Evolutionary conservation across 2,329 filamentous ascomycete species (phyloP), one percentile per base, ranked within the genome.

Genomic region (Sporothrix variecibatus): DNA sequence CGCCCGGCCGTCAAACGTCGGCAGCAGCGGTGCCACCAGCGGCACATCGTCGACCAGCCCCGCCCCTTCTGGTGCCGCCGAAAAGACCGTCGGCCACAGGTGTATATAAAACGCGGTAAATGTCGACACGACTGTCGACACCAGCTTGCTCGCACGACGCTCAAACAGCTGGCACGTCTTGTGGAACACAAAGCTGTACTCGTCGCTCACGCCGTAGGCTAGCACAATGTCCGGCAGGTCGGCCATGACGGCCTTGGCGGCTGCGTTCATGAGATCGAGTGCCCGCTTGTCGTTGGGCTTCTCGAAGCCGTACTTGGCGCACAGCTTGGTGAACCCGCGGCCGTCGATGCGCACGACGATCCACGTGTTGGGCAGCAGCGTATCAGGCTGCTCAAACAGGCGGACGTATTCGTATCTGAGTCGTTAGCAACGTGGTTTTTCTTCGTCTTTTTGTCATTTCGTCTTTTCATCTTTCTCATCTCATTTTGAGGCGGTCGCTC

Each of bases 311-410:
- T 98, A 96, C 82, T 92, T 93, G 76, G 90, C 87, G 75, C 94
- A 95, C 78, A 98, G 90, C 94, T 97, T 98, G 79, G 95, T 96
- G 83, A 99, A 99, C 23, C 94, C 95, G 77, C 95, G 89, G 31
- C 96, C 96, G 83, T 99, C 96, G 79, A 99, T 91, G 75, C 96
- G 91, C 73, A 99, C 91, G 26, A 98, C 94, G 73, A 98, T 92
- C 94, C 95, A 99, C 34, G 95, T 98, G 80, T 97, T 97, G 72
- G 92, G 94, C 28, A 98, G 87, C 56, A 99, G 85, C 65, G 84
- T 83, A 80, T 98, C 94, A 7, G 91, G 85, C 80, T 93, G 93
- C 86, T 99, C 96, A 80, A 98, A 98, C 67, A 86, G 84, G 81
- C 93, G 94, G 76, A 98, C 95, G 83, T 99, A 99, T 84, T 97